Conservation (phyloP, 2,329 filamentous ascomycete species). For the Fusarium sambucinum region DNA sequence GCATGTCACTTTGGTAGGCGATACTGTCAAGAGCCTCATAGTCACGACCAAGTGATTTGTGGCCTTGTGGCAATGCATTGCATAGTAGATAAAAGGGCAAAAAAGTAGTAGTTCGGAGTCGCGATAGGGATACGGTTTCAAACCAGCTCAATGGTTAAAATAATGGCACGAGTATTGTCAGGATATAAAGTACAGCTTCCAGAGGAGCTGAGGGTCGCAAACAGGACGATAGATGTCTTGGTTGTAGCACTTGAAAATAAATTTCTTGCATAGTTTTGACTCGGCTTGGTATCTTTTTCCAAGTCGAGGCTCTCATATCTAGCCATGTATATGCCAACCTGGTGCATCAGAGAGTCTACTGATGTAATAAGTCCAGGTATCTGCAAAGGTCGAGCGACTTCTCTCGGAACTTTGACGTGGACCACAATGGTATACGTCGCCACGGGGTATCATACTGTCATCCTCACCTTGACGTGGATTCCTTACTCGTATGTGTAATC, state of each 20-base stretch:
- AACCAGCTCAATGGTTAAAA: neutral
- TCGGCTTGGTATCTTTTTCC: neutral
- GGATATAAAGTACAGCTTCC: neutral
- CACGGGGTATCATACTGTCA: rapidly evolving
- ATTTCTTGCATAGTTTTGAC: neutral
- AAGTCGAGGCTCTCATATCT: neutral
- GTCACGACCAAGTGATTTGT: neutral
- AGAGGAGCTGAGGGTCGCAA: neutral
- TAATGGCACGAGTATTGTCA: neutral
- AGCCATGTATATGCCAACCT: neutral
- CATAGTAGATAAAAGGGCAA: neutral
- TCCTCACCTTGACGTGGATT: neutral
- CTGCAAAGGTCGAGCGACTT: neutral
- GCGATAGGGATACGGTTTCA: neutral
- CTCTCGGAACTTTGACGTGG: neutral
- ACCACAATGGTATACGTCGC: neutral
- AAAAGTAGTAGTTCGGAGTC: neutral
- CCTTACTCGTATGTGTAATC: neutral
- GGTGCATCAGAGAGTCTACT: too few species aligned
- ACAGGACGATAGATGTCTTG: neutral
- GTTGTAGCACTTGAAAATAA: neutral
- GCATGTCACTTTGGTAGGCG: neutral
- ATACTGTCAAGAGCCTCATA: neutral
- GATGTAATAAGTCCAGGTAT: too few species aligned
- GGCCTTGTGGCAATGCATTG: neutral